phyloP scores from a whole-genome alignment of 2,329 filamentous ascomycete species.

The Verticillium alfalfae region DNA sequence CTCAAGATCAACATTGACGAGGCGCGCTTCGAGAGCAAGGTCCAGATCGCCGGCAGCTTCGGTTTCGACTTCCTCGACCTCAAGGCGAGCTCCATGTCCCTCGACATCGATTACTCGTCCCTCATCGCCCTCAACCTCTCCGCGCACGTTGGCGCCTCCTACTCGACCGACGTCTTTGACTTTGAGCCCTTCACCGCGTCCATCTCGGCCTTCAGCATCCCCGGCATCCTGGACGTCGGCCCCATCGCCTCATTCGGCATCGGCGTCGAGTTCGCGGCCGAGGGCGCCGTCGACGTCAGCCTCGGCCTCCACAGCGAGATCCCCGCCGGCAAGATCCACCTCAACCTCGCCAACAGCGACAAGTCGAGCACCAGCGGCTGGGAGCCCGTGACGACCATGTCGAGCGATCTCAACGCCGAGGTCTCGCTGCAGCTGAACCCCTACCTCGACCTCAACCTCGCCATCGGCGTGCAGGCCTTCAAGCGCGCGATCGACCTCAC shows the following conservation, averaged over 20 bases:
- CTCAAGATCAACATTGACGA: conserved; percentile 24
- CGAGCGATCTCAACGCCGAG: conserved; percentile 21
- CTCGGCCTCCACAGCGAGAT: conserved; percentile 18
- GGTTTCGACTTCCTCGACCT: conserved; percentile 26
- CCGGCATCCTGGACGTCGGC: conserved; percentile 29
- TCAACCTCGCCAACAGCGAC: conserved; percentile 24
- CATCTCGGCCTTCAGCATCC: conserved; percentile 28
- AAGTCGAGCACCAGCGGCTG: conserved; percentile 23
- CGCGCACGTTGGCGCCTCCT: conserved; percentile 23
- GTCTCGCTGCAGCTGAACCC: conserved; percentile 27
- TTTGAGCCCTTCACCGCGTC: conserved; percentile 27
- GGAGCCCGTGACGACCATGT: conserved; percentile 23
- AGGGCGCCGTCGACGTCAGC: conserved; percentile 19
- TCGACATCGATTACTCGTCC: conserved; percentile 33
- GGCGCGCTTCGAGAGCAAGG: conserved; percentile 22
- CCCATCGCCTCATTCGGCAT: conserved; percentile 26
- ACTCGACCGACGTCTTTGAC: conserved; percentile 21
- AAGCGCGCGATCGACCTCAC: conserved; percentile 18
- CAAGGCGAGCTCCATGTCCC: conserved; percentile 25
- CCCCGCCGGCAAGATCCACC: conserved; percentile 25
- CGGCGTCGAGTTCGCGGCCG: conserved; percentile 24
- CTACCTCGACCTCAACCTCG: conserved; percentile 26
- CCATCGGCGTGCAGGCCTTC: conserved; percentile 21
- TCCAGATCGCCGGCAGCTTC: conserved; percentile 32
- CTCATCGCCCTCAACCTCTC: conserved; percentile 26